Evolutionary conservation across 345 rosid genomes (phyloP), one percentile per base, ranked within the genome.

Genomic region (Lepidium africanum): DNA sequence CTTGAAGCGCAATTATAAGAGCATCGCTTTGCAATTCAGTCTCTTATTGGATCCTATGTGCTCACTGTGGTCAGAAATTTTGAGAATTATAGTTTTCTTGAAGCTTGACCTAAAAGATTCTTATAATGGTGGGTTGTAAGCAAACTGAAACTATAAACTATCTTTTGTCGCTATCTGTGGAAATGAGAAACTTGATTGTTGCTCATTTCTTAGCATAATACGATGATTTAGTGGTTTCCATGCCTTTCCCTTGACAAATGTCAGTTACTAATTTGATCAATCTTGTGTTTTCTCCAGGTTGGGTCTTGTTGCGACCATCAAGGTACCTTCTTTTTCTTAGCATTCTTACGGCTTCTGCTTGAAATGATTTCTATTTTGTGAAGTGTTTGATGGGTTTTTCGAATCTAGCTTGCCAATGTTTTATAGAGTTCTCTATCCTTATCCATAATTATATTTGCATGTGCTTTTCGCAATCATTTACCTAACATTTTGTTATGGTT

Each of bases 291-390:
- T 16, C 35, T 76, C 63, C 91, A 94, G 99, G 92, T 75, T 94
- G 84, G 92, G 96, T 40, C 99, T 94, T 71, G 99, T 94, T 10
- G 92, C 96, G 8, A 94, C 99, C 47, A 94, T 94, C 66, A 94
- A 94, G 99, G 99, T 93, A 71, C 32, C 33, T 50, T 54, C 35
- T 54, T 71, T 37, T 14, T 41, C 68, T 53, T 35, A 14, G 21
- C n/a, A 51, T 13, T 51, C 54, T 61, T 32, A 7, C 35, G 47
- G 12, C 27, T 14, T 52, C 47, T 53, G 40, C 30, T 51, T 58
- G 10, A 13, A 60, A 43, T 53, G n/a, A 13, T 43, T 8, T 51
- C 15, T 32, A 3, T 17, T 59, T 67, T n/a, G 32, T 9, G 25
- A 50, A 40, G 43, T 54, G 17, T 21, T 5, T 67, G 47, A 56